These are phyloP conservation scores for Vigna mungo DNA, from an alignment of 306 rosid genomes.

Conservation along the genomic window DNA sequence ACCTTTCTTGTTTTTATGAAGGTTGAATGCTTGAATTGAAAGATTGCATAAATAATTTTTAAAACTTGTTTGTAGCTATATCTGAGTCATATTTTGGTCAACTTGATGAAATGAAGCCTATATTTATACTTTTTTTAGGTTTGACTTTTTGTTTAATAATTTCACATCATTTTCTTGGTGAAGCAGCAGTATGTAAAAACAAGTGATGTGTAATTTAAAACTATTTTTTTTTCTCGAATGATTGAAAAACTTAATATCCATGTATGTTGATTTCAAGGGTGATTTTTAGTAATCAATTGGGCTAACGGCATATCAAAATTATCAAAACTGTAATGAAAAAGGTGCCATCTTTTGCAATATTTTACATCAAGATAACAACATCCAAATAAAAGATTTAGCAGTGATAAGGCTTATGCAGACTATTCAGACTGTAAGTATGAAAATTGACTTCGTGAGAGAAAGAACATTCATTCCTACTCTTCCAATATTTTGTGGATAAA, in stretches of 20 bases:
- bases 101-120: no score
- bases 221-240: not conserved
- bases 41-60: no score
- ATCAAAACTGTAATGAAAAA: not conserved
- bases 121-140: no score
- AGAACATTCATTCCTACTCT: not conserved
- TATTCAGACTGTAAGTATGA: slow-evolving; percentile 2
- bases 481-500: not conserved
- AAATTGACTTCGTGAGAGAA: slow-evolving; percentile 11
- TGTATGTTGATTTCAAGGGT: not conserved
- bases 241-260: slow-evolving; percentile 8
- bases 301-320: not conserved
- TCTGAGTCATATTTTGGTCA: no score
- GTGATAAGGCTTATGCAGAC: not conserved
- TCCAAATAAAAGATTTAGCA: not conserved
- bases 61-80: no score
- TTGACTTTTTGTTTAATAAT: not conserved
- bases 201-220: not conserved
- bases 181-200: slow-evolving; percentile 13
- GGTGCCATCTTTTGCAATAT: not conserved
- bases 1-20: no score
- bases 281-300: not conserved
- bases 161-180: not conserved
- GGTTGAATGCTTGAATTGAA: no score
- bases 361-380: not conserved